A percentile compares a stretch with the other conserved stretches of the same genome.
phyloP scores from a whole-genome alignment of 1,284 basidiomycete species.

The Limonomyces culmigenus region DNA sequence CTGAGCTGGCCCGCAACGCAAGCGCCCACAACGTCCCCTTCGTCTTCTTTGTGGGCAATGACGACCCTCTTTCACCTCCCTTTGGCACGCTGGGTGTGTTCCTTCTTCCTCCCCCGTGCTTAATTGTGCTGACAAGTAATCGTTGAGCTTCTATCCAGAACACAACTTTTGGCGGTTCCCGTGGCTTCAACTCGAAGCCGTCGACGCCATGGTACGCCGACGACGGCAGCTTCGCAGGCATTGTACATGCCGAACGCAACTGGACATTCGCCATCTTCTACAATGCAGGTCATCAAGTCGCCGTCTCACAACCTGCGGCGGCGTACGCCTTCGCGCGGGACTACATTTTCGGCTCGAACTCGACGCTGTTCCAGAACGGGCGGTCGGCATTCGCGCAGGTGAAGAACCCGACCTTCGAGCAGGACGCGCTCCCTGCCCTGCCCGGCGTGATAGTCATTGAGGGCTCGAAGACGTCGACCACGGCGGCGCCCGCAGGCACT shows the following conservation, averaged over 20 bases:
- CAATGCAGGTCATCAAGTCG: slow-evolving; percentile 14
- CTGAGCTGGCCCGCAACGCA: slow-evolving; percentile 14
- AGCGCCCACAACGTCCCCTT: slow-evolving; percentile 12
- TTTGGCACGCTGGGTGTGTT: slow-evolving; percentile 11
- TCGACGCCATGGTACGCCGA: slow-evolving; percentile 33
- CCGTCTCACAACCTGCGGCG: slow-evolving; percentile 11
- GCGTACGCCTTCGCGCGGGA: slow-evolving; percentile 13
- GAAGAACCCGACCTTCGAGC: too few species aligned
- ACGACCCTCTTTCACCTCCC: slow-evolving; percentile 12
- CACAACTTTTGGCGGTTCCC: slow-evolving; percentile 38
- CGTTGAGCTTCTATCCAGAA: too few species aligned
- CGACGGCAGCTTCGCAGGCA: slow-evolving; percentile 11
- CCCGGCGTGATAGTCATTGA: too few species aligned
- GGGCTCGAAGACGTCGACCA: too few species aligned
- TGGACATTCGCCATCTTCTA: slow-evolving; percentile 14
- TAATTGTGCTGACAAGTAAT: slow-evolving; percentile 6
- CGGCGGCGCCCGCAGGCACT: too few species aligned
- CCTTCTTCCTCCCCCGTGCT: neutral
- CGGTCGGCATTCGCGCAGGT: too few species aligned
- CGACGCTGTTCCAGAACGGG: slow-evolving; percentile 26
- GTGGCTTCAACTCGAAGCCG: slow-evolving; percentile 49
- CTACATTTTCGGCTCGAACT: slow-evolving; percentile 14
- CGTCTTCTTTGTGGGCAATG: slow-evolving; percentile 16
- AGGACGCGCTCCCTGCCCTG: too few species aligned
- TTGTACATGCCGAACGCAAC: slow-evolving; percentile 16